Percentiles rank a stretch among this genome's conserved stretches.
These are phyloP conservation scores for Scenedesmus sp. DNA, from an alignment of 163 green algal species.

Conservation along the genomic window DNA sequence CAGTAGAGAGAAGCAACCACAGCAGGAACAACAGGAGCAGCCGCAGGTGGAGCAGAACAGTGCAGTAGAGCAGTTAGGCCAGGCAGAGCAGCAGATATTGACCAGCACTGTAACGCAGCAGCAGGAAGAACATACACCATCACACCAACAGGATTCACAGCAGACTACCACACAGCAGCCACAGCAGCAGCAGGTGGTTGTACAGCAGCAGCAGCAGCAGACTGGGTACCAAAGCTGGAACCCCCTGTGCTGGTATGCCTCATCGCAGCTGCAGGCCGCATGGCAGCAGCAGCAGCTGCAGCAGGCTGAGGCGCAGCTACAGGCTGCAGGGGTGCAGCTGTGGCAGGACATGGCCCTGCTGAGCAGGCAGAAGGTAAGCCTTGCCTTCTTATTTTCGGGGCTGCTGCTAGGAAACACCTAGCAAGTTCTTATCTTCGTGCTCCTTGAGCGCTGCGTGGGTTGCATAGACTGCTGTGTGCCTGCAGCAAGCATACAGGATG, in stretches of 20 bases:
- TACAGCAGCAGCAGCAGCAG: conserved; percentile 22
- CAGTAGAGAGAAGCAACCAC: background rate
- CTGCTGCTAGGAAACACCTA: background rate
- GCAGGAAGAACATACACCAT: background rate
- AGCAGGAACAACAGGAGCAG: background rate
- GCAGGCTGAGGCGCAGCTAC: conserved; percentile 1
- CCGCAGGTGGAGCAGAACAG: background rate
- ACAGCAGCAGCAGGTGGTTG: background rate
- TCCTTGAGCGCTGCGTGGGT: no score
- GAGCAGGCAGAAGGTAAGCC: background rate
- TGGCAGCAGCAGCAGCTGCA: background rate
- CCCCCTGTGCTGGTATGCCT: conserved; percentile 11
- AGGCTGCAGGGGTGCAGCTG: background rate
- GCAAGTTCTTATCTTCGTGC: background rate
- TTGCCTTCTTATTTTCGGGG: background rate
- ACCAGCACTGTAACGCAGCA: background rate
- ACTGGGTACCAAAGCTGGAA: background rate
- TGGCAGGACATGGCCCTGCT: background rate
- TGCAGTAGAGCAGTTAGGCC: background rate
- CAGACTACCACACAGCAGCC: background rate
- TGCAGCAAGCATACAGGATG: no score
- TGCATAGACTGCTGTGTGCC: no score
- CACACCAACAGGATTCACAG: background rate
- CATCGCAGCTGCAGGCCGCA: background rate
- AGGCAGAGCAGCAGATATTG: background rate